Evolutionary conservation across 352 stramenopile species (phyloP).

Genomic region (Phytophthora megakarya): DNA sequence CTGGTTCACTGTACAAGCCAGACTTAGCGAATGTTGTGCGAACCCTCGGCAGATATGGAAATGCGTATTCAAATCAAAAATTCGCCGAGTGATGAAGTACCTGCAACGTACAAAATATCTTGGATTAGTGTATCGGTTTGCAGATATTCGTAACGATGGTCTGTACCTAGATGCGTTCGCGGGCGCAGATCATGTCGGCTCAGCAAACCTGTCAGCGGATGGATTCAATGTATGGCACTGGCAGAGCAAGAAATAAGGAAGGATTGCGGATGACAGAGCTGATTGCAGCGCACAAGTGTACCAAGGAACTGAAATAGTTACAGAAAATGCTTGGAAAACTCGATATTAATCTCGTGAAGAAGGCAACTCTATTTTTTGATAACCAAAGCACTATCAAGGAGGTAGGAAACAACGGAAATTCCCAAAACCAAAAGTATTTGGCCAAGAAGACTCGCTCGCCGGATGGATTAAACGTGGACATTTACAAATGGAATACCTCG

Average conservation of each 20-base stretch:
- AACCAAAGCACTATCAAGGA: constrained; percentile 5
- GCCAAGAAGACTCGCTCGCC: constrained; percentile 1
- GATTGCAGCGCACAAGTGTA: neutral
- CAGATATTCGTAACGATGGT: no score
- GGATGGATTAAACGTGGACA: neutral
- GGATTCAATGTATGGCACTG: neutral
- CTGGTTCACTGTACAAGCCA: no score
- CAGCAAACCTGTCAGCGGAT: no score
- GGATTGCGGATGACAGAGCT: neutral
- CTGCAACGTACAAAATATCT: neutral
- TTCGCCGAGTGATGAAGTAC: constrained; percentile 13
- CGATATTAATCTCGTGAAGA: neutral
- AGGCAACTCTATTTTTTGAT: constrained; percentile 1
- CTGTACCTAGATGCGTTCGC: no score
- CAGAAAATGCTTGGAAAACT: neutral
- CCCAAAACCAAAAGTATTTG: neutral
- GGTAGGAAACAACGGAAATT: constrained; percentile 5
- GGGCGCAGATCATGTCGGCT: no score
- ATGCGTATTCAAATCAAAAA: neutral
- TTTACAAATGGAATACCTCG: neutral
- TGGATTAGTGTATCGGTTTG: neutral
- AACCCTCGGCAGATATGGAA: no score
- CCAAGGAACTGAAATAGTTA: neutral
- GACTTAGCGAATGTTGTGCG: no score
- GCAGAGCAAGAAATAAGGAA: constrained; percentile 8